Percentiles rank a stretch among this genome's conserved stretches.
Evolutionary conservation across 495 filamentous ascomycete genomes (phyloP).

Genomic region (Tetracladium setigerum): DNA sequence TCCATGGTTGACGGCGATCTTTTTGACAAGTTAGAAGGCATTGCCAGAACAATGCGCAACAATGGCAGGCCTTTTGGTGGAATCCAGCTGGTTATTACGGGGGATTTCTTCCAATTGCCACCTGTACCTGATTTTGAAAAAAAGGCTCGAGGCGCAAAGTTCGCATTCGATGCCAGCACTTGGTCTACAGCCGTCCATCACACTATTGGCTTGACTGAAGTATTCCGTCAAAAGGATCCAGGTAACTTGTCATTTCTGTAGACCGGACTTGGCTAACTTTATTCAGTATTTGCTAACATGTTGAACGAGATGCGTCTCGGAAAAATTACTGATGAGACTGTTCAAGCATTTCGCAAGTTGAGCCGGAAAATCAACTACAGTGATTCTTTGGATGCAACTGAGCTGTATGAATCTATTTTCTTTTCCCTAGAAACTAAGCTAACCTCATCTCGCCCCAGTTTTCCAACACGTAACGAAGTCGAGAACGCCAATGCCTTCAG

Average conservation of each 20-base stretch:
- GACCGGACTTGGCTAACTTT: neutral
- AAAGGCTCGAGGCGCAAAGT: constrained; percentile 62
- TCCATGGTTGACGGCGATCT: constrained; percentile 98
- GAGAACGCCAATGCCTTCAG: constrained; percentile 74
- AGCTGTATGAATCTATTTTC: constrained; percentile 50
- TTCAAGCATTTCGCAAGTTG: constrained; percentile 62
- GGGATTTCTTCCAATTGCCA: constrained; percentile 95
- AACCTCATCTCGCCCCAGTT: constrained; percentile 43
- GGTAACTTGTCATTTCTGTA: constrained; percentile 34
- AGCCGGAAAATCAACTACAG: constrained; percentile 60
- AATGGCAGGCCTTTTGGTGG: constrained; percentile 92
- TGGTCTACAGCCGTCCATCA: constrained; percentile 92
- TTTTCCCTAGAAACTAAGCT: neutral
- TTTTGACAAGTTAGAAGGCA: constrained; percentile 89
- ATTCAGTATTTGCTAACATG: constrained; percentile 77
- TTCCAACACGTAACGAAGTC: constrained; percentile 85
- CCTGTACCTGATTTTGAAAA: constrained; percentile 68
- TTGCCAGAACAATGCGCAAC: constrained; percentile 72
- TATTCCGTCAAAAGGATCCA: constrained; percentile 93
- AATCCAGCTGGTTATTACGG: constrained; percentile 92
- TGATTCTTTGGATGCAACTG: constrained; percentile 80
- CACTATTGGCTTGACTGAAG: constrained; percentile 89
- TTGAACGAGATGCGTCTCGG: constrained; percentile 96
- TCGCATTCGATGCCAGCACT: constrained; percentile 84
- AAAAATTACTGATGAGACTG: constrained; percentile 59